Percentiles rank a stretch among this genome's conserved stretches.
phyloP scores from a whole-genome alignment of 495 filamentous ascomycete genomes.

The Tuber melanosporum region DNA sequence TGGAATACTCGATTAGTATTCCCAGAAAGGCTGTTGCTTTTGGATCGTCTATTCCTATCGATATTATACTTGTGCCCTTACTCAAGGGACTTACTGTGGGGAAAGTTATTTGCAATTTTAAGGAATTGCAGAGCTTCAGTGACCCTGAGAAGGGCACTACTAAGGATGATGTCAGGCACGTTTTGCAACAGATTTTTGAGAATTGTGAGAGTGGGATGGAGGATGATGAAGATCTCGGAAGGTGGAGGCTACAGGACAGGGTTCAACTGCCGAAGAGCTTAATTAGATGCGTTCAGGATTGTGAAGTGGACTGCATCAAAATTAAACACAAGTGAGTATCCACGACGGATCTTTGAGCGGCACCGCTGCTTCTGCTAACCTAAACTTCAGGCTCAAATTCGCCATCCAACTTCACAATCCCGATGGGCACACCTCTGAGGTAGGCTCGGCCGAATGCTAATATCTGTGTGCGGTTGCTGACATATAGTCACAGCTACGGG shows the following conservation, averaged over 20 bases:
- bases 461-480: slow-evolving; percentile 5
- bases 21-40: slow-evolving; percentile 89
- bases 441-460: slow-evolving; percentile 42
- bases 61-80: slow-evolving; percentile 74
- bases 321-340: slow-evolving; percentile 62
- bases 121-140: slow-evolving; percentile 69
- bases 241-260: slow-evolving; percentile 62
- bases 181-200: slow-evolving; percentile 58
- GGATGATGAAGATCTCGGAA: slow-evolving; percentile 54
- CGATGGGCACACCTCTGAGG: slow-evolving; percentile 86
- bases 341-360: background rate
- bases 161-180: slow-evolving; percentile 56
- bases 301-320: slow-evolving; percentile 74
- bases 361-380: slow-evolving; percentile 9
- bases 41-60: slow-evolving; percentile 69
- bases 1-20: slow-evolving; percentile 82
- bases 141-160: slow-evolving; percentile 50
- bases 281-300: slow-evolving; percentile 74
- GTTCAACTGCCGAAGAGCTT: slow-evolving; percentile 72
- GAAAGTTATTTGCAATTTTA: slow-evolving; percentile 62
- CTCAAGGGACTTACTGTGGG: slow-evolving; percentile 81
- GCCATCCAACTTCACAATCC: slow-evolving; percentile 84
- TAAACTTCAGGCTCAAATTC: slow-evolving; percentile 54
- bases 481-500: slow-evolving; percentile 55
- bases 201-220: slow-evolving; percentile 60